These are phyloP conservation scores for Zychaea mexicana DNA, from an alignment of 371 early-diverging fungal genomes.

Conservation along the genomic window DNA sequence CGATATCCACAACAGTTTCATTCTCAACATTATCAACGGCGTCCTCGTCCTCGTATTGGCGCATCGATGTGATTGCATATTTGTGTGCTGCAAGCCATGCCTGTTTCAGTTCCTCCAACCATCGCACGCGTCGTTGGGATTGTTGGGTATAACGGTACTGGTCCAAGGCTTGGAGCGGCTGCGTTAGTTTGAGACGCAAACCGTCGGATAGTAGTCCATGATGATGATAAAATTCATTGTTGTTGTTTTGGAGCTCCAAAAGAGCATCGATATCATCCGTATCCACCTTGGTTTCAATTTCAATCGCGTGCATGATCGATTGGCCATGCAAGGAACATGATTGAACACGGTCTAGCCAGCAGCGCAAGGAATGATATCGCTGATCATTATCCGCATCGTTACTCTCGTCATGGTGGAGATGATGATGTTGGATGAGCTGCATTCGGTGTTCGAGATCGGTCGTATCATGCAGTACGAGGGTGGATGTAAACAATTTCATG, in stretches of 20 bases:
- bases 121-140: not conserved
- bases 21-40: too few relatives aligned
- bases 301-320: not conserved
- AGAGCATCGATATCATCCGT: not conserved
- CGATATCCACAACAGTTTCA: not conserved
- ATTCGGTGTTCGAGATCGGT: not conserved
- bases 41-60: not conserved
- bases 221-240: too few relatives aligned
- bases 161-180: not conserved
- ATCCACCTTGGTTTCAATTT: not conserved
- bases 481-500: conserved; percentile 5
- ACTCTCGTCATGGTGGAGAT: not conserved
- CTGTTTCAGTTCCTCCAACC: not conserved
- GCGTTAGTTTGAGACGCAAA: not conserved
- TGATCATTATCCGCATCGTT: not conserved
- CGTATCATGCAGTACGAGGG: conserved; percentile 1
- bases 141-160: not conserved
- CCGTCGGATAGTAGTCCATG: not conserved
- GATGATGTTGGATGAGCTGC: not conserved
- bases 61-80: not conserved
- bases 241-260: not conserved
- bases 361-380: not conserved
- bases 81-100: not conserved
- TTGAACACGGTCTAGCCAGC: not conserved
- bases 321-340: not conserved